Base-by-base conservation (phyloP, 495 filamentous ascomycete species). In the Friedmanniomyces simplex region DNA sequence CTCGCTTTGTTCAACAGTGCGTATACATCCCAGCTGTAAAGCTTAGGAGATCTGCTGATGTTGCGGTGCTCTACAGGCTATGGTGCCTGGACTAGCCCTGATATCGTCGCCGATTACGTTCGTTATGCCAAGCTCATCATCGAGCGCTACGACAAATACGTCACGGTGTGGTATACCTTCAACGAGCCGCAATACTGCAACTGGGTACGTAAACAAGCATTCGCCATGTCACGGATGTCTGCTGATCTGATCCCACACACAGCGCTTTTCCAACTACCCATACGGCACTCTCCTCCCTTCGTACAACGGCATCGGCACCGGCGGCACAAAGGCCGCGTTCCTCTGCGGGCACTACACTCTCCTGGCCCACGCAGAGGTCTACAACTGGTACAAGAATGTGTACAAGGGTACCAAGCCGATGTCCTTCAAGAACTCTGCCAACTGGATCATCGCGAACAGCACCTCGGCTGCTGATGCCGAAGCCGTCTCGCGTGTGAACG, bases 351-450 rank as follows among this genome's bases (percentile, higher is more conserved):
- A 71, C 53, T 57, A 70, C 53, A 67, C 69, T 25, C 55, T 72
- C 7, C 65, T 72, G 0, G 68, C 69, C 1, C 70, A 72, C 53
- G 45, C 62, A 0, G 39, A 65, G 48, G 67, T 69, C 13, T 72
- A 72, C 54, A 65, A 58, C 25, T 58, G 69, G 13, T 69, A 55
- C n/a, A 72, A 69, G 59, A 63, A 63, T 0, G 28, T 67, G 52
- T 63, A 57, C 6, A 71, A 71, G 50, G 54, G 62, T 41, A 67
- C 62, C 1, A 57, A 57, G 54, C 54, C 54, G 7, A 63, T 71
- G n/a, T 63, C 61, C 18, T 67, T 71, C 65, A 73, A 73, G 52
- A 68, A 58, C 32, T 72, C 70, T 30, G 69, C 67, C n/a, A 69
- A 67, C 45, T 68, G 68, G 58, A 67, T 65, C 50, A 64, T 71